Evolutionary conservation across 495 filamentous ascomycete genomes (phyloP), one percentile per base, ranked within the genome.

Genomic region (Trichoderma reesei): DNA sequence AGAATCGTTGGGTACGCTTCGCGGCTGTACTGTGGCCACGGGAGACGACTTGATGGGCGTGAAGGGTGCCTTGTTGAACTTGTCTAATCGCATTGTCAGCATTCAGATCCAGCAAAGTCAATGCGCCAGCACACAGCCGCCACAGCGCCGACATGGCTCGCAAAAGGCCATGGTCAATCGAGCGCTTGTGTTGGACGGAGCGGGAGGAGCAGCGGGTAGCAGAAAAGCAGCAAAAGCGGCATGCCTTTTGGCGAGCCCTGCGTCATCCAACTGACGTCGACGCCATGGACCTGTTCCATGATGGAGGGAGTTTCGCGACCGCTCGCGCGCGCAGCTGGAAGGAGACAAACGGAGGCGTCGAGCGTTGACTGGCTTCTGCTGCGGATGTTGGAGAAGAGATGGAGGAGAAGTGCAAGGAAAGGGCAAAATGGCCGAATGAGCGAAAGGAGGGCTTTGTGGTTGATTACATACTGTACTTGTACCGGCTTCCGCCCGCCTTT

Each of bases 221-320:
- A n/a, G n/a, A n/a, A n/a, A n/a, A n/a, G n/a, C n/a, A n/a, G n/a
- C n/a, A n/a, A 61, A 61, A 38, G 38, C 16, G 44, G 65, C 75
- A 54, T 67, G 79, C 79, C 79, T 80, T 82, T 82, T 9, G 74
- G 70, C 66, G 73, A 71, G 65, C 76, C 78, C 68, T 82, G 78
- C 54, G 78, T 80, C 78, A 88, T 82, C 86, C 86, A 89, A 64
- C 79, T 82, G 62, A 89, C 84, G 72, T 89, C 86, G 64, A 89
- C 75, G 36, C 82, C 80, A 66, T 85, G 83, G 66, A 86, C 76
- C 65, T 81, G 81, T 73, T 88, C 86, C 86, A 87, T 88, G 62
- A 37, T 66, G 38, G 61, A 13, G 44, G 60, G 31, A 18, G n/a
- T 34, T 56, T 10, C 51, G 51, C 51, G 51, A 56, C 51, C n/a